Evolutionary conservation across 1,139 yeast genomes (phyloP).

Genomic region (Wickerhamiella pararugosa): DNA sequence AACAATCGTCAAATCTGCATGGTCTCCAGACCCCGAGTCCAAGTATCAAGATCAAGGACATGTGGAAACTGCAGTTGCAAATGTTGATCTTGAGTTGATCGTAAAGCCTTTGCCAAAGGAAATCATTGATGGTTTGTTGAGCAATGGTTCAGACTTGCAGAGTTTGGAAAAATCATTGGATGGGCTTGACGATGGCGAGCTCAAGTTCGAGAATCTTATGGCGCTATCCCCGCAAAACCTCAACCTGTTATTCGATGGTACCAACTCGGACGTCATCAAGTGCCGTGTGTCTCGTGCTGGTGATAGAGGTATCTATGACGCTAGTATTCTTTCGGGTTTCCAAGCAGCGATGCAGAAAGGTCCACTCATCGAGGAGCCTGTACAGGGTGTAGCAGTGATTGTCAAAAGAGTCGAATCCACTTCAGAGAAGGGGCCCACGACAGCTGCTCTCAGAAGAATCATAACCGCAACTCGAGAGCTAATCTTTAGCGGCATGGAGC

Average conservation of each 20-base stretch:
- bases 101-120: constrained; percentile 44
- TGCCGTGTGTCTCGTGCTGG: constrained; percentile 16
- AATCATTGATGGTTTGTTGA: constrained; percentile 36
- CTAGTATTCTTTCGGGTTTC: constrained; percentile 65
- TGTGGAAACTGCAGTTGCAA: constrained; percentile 29
- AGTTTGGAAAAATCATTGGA: not conserved
- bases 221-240: not conserved
- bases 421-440: constrained; percentile 21
- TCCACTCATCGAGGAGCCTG: constrained; percentile 75
- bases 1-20: constrained; percentile 43
- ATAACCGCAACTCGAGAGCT: constrained; percentile 61
- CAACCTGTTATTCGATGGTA: constrained; percentile 41
- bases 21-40: constrained; percentile 28
- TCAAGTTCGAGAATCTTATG: constrained; percentile 12
- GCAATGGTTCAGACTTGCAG: constrained; percentile 8
- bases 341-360: constrained; percentile 75
- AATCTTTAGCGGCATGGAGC: constrained; percentile 53
- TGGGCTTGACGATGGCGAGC: constrained; percentile 13
- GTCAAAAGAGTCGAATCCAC: constrained; percentile 21
- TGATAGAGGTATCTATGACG: constrained; percentile 28
- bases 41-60: constrained; percentile 26
- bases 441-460: constrained; percentile 46
- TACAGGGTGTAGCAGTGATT: constrained; percentile 52
- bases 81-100: constrained; percentile 30
- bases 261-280: constrained; percentile 26